Conservation (phyloP, 1,284 basidiomycete genomes). For the Sphagnurus paluster region DNA sequence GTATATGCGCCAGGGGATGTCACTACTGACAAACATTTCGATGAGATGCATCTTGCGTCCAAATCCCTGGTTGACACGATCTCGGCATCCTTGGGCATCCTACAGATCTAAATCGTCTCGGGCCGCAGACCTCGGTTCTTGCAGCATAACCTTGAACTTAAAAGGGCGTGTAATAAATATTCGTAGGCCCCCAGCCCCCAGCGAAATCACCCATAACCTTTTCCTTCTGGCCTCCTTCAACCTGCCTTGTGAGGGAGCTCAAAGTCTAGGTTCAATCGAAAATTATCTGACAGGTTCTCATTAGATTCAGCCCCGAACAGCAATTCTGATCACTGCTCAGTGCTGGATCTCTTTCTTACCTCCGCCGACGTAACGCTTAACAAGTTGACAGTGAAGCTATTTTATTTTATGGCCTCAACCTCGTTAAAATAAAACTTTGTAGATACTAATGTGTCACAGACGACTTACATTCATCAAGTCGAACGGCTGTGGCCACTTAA, state of each 20-base stretch:
- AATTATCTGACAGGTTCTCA: conserved; percentile 28
- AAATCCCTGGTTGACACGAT: conserved; percentile 11
- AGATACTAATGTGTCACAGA: conserved; percentile 60
- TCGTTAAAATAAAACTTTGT: conserved; percentile 28
- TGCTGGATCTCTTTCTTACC: conserved; percentile 48
- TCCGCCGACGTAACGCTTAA: conserved; percentile 54
- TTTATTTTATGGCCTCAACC: conserved; percentile 26
- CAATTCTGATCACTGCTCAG: conserved; percentile 35
- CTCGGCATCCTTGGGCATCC: conserved; percentile 4
- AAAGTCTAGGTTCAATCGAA: not conserved
- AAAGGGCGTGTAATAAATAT: conserved; percentile 18
- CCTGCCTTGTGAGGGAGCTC: conserved; percentile 1
- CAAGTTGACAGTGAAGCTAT: conserved; percentile 31
- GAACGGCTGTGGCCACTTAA: conserved; percentile 53
- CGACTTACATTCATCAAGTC: conserved; percentile 53
- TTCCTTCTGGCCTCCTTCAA: conserved; percentile 4
- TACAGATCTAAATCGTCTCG: conserved; percentile 13
- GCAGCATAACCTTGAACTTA: conserved; percentile 16
- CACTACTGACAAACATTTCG: conserved; percentile 7
- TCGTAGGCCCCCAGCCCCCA: not conserved
- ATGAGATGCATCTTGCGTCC: conserved; percentile 1
- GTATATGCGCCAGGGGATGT: too few species aligned
- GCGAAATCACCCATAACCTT: conserved; percentile 2
- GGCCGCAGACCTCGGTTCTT: conserved; percentile 21
- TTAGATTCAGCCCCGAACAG: conserved; percentile 35